Conservation (phyloP, 345 rosid genomes). For the Conringia planisiliqua region DNA sequence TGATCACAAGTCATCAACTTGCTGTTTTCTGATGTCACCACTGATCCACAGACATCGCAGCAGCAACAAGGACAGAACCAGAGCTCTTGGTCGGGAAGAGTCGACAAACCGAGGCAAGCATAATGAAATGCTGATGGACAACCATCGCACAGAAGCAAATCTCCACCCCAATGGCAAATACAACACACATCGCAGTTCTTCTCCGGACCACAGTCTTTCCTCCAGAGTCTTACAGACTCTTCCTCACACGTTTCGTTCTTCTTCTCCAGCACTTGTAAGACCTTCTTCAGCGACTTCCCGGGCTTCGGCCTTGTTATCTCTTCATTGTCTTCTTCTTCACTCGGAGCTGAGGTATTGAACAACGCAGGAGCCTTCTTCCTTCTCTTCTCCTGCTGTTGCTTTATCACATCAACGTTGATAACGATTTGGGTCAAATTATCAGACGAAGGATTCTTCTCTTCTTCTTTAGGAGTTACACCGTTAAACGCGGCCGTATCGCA, state of each 20-base stretch:
- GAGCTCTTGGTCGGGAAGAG: conserved; percentile 47
- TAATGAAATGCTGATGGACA: conserved; percentile 52
- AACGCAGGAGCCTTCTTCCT: conserved; percentile 29
- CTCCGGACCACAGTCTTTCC: background rate
- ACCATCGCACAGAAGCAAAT: conserved; percentile 48
- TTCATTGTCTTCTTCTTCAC: conserved; percentile 9
- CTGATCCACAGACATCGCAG: conserved; percentile 48
- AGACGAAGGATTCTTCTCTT: too few relatives aligned
- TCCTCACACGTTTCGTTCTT: background rate
- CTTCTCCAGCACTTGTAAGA: background rate
- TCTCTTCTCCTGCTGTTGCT: background rate
- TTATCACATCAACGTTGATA: background rate
- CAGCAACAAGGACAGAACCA: conserved; percentile 86
- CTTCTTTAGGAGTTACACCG: too few relatives aligned
- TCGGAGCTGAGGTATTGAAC: background rate
- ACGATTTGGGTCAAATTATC: background rate
- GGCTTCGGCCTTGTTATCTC: conserved; percentile 33
- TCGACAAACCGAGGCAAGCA: conserved; percentile 48
- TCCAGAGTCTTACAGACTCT: background rate
- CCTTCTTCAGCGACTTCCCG: conserved; percentile 14
- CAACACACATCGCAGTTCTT: conserved; percentile 34
- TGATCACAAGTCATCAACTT: conserved; percentile 43
- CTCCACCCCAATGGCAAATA: conserved; percentile 49
- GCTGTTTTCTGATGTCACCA: background rate
- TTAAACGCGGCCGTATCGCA: too few relatives aligned